These are phyloP conservation scores for Trebouxia gelatinosa DNA, from an alignment of 163 green algal genomes.

Conservation along the genomic window DNA sequence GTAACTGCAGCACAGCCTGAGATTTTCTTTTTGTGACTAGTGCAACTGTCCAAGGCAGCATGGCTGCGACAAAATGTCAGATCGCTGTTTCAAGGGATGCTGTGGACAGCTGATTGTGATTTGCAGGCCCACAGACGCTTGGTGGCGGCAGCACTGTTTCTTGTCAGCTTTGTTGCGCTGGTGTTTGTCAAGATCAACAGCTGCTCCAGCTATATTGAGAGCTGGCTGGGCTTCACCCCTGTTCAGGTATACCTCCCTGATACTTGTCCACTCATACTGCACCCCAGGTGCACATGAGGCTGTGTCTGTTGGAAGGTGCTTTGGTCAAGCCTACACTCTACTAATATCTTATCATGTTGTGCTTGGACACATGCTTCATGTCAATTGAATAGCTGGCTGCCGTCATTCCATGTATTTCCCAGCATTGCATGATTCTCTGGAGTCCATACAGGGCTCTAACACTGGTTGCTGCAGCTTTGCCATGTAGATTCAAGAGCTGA, in stretches of 20 bases:
- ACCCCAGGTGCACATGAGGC: too few relatives aligned
- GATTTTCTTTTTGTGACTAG: neutral
- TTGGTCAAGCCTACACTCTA: neutral
- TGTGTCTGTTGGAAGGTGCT: too few relatives aligned
- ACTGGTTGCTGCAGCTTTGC: too few relatives aligned
- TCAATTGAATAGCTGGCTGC: neutral
- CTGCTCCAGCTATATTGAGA: constrained; percentile 27
- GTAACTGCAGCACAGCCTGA: too few relatives aligned
- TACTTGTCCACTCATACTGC: too few relatives aligned
- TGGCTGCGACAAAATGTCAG: too few relatives aligned
- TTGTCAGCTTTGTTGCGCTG: constrained; percentile 8
- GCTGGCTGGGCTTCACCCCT: constrained; percentile 24
- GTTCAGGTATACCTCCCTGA: too few relatives aligned
- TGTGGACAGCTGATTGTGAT: neutral
- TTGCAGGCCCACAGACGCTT: constrained; percentile 15
- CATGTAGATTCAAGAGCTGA: too few relatives aligned
- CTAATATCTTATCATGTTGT: neutral
- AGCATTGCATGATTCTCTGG: too few relatives aligned
- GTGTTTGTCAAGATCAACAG: constrained; percentile 24
- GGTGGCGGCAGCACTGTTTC: constrained; percentile 5
- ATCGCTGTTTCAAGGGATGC: too few relatives aligned
- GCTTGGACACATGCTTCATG: neutral
- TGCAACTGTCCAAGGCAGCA: neutral
- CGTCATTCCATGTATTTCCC: too few relatives aligned
- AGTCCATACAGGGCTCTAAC: too few relatives aligned